Evolutionary conservation across 305 asterid species (phyloP), one percentile per base, ranked within the genome.

Genomic region (Solanum hybrid): DNA sequence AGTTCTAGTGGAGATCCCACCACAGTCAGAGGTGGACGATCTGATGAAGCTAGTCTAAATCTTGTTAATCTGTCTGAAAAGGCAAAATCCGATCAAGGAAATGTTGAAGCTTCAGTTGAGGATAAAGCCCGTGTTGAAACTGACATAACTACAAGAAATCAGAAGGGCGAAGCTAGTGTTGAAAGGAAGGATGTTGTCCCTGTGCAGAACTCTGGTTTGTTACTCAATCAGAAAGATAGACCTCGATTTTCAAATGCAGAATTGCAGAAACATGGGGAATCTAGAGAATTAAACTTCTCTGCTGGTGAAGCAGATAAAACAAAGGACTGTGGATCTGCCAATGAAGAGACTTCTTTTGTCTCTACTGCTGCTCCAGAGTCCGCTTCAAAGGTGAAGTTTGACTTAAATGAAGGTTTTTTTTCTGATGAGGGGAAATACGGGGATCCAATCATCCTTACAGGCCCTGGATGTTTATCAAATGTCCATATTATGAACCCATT

Each of bases 371-470:
- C 90, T 82, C 85, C 94, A 14, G 94, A 92, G 89, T 33, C 79
- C 6, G 92, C 93, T 88, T 90, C 91, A 79, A 96, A 93, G 93
- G 65, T 97, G 51, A 90, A 92, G 73, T 97, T 97, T 75, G 99
- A 97, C 92, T 93, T 97, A 91, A 97, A 97, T 90, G 99, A 97
- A 93, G 97, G 96, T 34, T 91, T 96, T 37, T 85, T 88, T 91
- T 90, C 91, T 34, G 99, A 97, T 91, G 99, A 96, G 36, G 98
- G 94, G 81, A 96, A 94, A 75, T 93, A 89, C 77, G 96, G 93
- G 90, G 98, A 96, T 87, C 92, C 92, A 75, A 89, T 84, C 86
- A 92, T 27, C 90, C 89, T 86, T 76, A 37, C 68, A 24, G 81
- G 91, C 39, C 45, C 92, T 70, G 93, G 90, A 85, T 57, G 91